These are phyloP conservation scores for Neonectria coccinea DNA, from an alignment of 2,329 filamentous ascomycete species.

Conservation along the genomic window DNA sequence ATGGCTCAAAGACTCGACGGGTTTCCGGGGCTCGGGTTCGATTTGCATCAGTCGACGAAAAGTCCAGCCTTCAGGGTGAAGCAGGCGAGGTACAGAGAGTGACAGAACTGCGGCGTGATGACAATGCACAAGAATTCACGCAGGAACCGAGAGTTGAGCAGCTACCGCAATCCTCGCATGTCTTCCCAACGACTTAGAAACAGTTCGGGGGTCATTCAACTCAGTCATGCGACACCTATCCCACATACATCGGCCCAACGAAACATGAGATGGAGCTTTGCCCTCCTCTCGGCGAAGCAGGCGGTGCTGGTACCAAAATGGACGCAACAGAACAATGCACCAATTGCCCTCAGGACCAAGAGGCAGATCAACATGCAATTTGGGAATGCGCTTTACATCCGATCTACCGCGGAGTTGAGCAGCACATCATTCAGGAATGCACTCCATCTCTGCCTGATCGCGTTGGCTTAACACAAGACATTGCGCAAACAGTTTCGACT, in stretches of 20 bases:
- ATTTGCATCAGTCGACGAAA: background rate
- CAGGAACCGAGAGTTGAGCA: background rate
- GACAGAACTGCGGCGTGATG: background rate
- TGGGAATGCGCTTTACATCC: conserved; percentile 19
- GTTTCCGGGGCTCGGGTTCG: background rate
- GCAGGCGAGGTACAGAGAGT: background rate
- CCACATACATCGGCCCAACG: background rate
- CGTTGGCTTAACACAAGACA: background rate
- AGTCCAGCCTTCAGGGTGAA: background rate
- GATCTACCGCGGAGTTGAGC: conserved; percentile 12
- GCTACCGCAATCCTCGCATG: background rate
- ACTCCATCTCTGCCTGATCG: background rate
- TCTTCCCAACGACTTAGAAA: background rate
- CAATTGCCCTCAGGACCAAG: background rate
- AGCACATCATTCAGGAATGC: conserved; percentile 8
- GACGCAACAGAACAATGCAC: background rate
- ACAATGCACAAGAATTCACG: background rate
- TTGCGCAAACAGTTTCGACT: background rate
- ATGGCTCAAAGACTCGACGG: background rate
- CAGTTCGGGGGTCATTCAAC: background rate
- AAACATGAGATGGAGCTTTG: background rate
- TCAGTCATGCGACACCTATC: background rate
- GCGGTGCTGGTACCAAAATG: background rate
- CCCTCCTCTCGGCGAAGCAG: background rate
- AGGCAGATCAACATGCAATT: conserved; percentile 6